phyloP scores from a whole-genome alignment of 345 rosid genomes.

The Dipteronia dyeriana region DNA sequence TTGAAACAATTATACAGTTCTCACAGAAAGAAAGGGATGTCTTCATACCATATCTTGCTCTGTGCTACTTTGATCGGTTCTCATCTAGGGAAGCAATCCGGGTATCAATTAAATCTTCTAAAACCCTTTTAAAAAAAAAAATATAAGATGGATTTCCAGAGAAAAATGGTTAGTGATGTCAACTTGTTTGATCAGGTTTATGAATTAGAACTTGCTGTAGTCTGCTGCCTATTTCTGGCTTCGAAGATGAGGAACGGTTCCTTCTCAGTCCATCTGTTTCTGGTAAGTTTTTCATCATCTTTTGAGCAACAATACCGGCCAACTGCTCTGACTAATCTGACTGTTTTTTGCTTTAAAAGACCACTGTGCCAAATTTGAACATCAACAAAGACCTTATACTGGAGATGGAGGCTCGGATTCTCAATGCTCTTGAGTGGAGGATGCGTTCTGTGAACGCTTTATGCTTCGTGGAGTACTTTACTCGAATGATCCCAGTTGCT shows the following conservation, averaged over 20 bases:
- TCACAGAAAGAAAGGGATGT: neutral
- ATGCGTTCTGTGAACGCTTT: neutral
- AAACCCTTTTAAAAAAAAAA: neutral
- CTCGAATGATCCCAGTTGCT: neutral
- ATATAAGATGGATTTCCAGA: neutral
- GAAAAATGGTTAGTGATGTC: neutral
- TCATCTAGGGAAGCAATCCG: neutral
- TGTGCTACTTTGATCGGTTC: conserved; percentile 13
- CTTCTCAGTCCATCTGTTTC: neutral
- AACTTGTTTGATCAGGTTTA: neutral
- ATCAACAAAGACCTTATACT: neutral
- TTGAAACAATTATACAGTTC: neutral
- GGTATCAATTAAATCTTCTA: neutral
- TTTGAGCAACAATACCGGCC: no score
- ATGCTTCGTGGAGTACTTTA: neutral
- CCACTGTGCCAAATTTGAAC: neutral
- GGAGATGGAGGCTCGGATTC: conserved; percentile 1
- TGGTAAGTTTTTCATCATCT: neutral
- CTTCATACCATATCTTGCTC: conserved; percentile 10
- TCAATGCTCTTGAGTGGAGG: conserved; percentile 5
- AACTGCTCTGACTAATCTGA: neutral
- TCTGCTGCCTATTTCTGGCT: neutral
- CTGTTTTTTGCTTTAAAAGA: neutral
- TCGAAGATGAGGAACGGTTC: neutral
- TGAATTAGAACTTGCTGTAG: neutral